phyloP scores from a whole-genome alignment of 495 filamentous ascomycete genomes.

The Penicillium salamii region DNA sequence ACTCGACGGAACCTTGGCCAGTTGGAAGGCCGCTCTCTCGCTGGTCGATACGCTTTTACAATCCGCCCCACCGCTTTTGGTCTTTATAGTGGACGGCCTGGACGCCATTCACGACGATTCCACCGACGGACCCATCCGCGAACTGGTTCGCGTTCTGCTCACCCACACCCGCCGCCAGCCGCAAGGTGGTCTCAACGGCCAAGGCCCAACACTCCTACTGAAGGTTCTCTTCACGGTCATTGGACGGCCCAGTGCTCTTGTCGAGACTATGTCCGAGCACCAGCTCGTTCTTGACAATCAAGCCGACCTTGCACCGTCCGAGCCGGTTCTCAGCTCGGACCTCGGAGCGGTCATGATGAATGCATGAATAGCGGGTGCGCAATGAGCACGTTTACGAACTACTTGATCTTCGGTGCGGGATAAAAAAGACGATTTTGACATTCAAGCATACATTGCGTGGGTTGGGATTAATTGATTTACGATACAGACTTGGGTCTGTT shows the following conservation, averaged over 20 bases:
- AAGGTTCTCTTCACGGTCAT: slow-evolving; percentile 44
- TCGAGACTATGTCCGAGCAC: slow-evolving; percentile 40
- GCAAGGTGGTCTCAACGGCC: slow-evolving; percentile 18
- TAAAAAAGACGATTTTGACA: slow-evolving; percentile 4
- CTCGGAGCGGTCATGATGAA: slow-evolving; percentile 41
- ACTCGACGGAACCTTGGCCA: slow-evolving; percentile 37
- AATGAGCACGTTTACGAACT: slow-evolving; percentile 17
- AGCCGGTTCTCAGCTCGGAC: slow-evolving; percentile 28
- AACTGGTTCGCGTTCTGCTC: slow-evolving; percentile 35
- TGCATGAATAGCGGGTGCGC: slow-evolving; percentile 23
- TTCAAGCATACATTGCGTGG: slow-evolving; percentile 11
- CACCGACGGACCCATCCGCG: slow-evolving; percentile 35
- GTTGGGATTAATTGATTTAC: slow-evolving; percentile 3
- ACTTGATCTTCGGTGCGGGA: neutral
- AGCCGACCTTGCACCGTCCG: slow-evolving; percentile 16
- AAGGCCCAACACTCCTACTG: slow-evolving; percentile 32
- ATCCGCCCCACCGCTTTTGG: slow-evolving; percentile 41
- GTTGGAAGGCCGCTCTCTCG: slow-evolving; percentile 42
- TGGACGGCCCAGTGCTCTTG: slow-evolving; percentile 33
- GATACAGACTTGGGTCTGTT: neutral
- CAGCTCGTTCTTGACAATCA: slow-evolving; percentile 32
- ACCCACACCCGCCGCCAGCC: slow-evolving; percentile 36
- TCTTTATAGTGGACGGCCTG: slow-evolving; percentile 43
- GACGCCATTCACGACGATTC: slow-evolving; percentile 38
- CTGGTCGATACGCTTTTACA: slow-evolving; percentile 39